These are phyloP conservation scores for Ophiocordyceps camponoti-rufipedis DNA, from an alignment of 2,329 filamentous ascomycete species.

Conservation along the genomic window DNA sequence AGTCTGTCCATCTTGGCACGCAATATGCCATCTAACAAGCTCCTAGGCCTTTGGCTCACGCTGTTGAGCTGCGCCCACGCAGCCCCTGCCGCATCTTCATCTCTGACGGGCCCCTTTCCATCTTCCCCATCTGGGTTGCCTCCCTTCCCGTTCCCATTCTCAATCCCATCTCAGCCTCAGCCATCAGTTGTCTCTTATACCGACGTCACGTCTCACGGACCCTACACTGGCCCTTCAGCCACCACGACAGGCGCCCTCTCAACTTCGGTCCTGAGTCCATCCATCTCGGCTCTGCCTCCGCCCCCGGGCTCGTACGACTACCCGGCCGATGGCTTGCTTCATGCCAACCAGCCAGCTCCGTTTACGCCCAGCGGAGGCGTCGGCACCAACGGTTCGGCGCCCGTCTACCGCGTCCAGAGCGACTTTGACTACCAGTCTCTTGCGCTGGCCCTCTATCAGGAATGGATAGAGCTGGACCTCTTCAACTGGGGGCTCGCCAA, in stretches of 20 bases:
- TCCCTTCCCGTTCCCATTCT: too few relatives aligned
- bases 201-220: background rate
- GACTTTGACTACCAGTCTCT: conserved; percentile 76
- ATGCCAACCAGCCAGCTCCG: conserved; percentile 49
- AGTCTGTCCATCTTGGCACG: too few relatives aligned
- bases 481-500: conserved; percentile 59
- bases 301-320: conserved; percentile 24
- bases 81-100: too few relatives aligned
- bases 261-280: background rate
- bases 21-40: too few relatives aligned
- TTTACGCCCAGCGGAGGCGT: conserved; percentile 44
- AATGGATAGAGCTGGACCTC: conserved; percentile 71
- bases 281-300: conserved; percentile 16
- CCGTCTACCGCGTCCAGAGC: conserved; percentile 59
- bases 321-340: conserved; percentile 50
- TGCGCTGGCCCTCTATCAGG: conserved; percentile 57
- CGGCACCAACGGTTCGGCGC: conserved; percentile 59
- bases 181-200: background rate
- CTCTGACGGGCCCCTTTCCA: too few relatives aligned
- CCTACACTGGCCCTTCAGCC: conserved; percentile 1
- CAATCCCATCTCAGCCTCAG: background rate
- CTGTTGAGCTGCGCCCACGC: too few relatives aligned
- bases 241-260: background rate
- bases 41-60: too few relatives aligned
- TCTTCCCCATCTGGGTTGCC: too few relatives aligned